phyloP scores from a whole-genome alignment of 345 rosid species.

The Bruguiera gymnorhiza region DNA sequence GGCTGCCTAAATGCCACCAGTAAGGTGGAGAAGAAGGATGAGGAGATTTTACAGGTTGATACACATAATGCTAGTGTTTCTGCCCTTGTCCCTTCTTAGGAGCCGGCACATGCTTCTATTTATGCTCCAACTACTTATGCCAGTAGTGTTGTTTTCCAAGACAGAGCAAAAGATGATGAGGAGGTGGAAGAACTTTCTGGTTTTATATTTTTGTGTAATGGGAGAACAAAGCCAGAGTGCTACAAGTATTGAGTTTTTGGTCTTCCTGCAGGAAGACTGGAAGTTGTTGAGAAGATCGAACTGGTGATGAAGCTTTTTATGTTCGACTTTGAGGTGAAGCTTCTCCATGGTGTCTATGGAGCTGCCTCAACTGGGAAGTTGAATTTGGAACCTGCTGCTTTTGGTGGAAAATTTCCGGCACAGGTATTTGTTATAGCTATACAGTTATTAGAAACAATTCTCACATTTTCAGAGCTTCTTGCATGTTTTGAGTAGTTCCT shows the following conservation, averaged over 20 bases:
- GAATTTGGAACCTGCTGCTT: constrained; percentile 49
- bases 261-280: constrained; percentile 27
- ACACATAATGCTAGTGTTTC: too few species aligned
- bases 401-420: constrained; percentile 46
- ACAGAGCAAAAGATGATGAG: background rate
- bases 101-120: constrained; percentile 5
- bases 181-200: constrained; percentile 28
- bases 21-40: background rate
- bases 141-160: constrained; percentile 10
- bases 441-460: background rate
- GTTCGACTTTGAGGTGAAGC: constrained; percentile 46
- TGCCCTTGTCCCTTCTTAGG: background rate
- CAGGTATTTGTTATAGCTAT: constrained; percentile 30
- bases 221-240: constrained; percentile 45
- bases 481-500: background rate
- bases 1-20: background rate
- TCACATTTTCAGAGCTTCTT: background rate
- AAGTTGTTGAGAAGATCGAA: constrained; percentile 35
- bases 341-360: constrained; percentile 46
- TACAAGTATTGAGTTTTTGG: constrained; percentile 43
- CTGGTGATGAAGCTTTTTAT: constrained; percentile 53
- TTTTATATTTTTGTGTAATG: constrained; percentile 54
- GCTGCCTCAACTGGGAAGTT: constrained; percentile 44
- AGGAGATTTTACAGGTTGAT: background rate
- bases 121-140: constrained; percentile 5